Evolutionary conservation across 2,329 filamentous ascomycete genomes (phyloP).

Genomic region (Diplodia sapinea): DNA sequence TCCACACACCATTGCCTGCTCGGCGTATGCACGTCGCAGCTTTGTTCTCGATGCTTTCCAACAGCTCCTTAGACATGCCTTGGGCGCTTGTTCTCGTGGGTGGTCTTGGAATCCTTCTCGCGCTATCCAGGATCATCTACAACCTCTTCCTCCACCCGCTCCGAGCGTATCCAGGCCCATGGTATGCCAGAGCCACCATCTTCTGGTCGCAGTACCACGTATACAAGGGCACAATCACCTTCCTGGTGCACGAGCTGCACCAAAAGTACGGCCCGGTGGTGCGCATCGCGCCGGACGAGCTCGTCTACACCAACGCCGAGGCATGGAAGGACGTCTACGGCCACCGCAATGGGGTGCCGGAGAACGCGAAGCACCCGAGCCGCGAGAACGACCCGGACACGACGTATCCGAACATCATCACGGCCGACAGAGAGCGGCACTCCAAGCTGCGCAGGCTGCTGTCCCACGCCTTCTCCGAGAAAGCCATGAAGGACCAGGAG

Average conservation of each 20-base stretch:
- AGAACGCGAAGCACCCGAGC: conserved; percentile 4
- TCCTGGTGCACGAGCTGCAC: conserved; percentile 39
- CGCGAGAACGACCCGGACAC: conserved; percentile 23
- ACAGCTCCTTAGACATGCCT: not conserved
- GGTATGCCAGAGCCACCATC: conserved; percentile 40
- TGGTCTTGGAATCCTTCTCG: not conserved
- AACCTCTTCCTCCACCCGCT: conserved; percentile 53
- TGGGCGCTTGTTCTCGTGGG: not conserved
- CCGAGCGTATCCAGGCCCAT: conserved; percentile 50
- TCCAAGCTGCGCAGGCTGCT: conserved; percentile 38
- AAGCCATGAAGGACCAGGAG: conserved; percentile 41
- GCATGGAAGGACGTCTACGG: conserved; percentile 54
- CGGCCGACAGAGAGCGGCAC: conserved; percentile 35
- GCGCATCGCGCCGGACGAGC: conserved; percentile 49
- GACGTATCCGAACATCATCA: conserved; percentile 4
- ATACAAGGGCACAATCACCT: conserved; percentile 23
- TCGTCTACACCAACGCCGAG: conserved; percentile 44
- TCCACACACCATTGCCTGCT: not conserved
- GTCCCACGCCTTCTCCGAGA: conserved; percentile 43
- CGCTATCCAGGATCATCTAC: conserved; percentile 39
- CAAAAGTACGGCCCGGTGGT: conserved; percentile 52
- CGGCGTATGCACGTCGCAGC: no score
- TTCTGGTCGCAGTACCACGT: conserved; percentile 54
- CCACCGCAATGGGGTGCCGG: not conserved
- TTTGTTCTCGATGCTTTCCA: not conserved